Conservation (phyloP, 2,329 filamentous ascomycete species). For the Harringtonia lauricola region DNA sequence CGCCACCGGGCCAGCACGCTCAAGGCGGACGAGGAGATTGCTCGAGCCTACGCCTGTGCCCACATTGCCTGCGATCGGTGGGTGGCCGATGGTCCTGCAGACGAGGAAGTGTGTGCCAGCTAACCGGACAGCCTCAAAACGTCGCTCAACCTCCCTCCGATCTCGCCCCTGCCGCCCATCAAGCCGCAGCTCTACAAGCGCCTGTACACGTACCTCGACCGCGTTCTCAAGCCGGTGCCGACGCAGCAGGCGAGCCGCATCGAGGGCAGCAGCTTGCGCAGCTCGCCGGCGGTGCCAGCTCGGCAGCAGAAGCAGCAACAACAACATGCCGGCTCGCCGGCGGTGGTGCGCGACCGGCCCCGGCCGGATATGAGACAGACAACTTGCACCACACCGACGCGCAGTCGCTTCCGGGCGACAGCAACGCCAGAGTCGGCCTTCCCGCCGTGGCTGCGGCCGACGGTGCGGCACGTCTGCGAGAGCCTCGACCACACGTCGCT, state of each 20-base stretch:
- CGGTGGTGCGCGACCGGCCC: neutral
- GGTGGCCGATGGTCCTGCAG: neutral
- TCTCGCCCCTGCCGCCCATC: conserved; percentile 66
- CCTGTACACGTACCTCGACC: conserved; percentile 70
- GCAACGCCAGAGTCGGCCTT: conserved; percentile 18
- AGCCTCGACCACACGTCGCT: conserved; percentile 49
- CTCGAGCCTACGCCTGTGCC: conserved; percentile 72
- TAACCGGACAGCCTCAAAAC: conserved; percentile 55
- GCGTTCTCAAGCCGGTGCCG: conserved; percentile 41
- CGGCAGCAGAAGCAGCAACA: no score
- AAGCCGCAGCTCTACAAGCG: conserved; percentile 74
- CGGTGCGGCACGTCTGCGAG: conserved; percentile 54
- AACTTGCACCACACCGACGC: no score
- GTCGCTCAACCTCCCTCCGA: conserved; percentile 62
- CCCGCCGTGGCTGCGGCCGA: conserved; percentile 58
- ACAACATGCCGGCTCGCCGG: no score
- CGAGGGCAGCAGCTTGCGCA: neutral
- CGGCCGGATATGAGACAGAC: no score
- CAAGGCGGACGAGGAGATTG: conserved; percentile 79
- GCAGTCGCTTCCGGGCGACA: no score
- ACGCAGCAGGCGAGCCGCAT: conserved; percentile 17
- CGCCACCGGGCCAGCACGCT: conserved; percentile 65
- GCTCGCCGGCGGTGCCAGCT: neutral
- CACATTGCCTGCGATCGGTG: conserved; percentile 84
- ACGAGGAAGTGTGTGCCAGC: neutral